A percentile compares a stretch with the other conserved stretches of the same genome.
Conservation (phyloP, 495 filamentous ascomycete genomes). For the Extremus antarcticus region DNA sequence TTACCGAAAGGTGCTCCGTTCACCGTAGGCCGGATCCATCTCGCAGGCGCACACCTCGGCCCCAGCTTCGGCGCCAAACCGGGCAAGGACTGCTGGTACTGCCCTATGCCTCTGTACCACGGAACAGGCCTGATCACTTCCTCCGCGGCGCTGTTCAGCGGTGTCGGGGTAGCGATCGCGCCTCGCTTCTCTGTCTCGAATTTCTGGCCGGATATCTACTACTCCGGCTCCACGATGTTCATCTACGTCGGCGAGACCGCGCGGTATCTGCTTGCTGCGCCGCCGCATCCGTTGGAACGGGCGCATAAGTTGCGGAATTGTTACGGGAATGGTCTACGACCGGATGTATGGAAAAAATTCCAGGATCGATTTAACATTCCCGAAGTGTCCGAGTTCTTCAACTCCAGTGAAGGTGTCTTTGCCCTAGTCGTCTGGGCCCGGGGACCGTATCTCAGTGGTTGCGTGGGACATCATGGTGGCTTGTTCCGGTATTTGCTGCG, state of each 20-base stretch:
- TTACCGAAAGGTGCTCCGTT: slow-evolving; percentile 30
- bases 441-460: slow-evolving; percentile 41
- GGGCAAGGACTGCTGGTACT: slow-evolving; percentile 53
- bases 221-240: slow-evolving; percentile 56
- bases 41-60: background rate
- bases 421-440: slow-evolving; percentile 45
- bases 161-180: slow-evolving; percentile 54
- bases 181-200: slow-evolving; percentile 56
- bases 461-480: slow-evolving; percentile 65
- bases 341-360: slow-evolving; percentile 32
- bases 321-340: slow-evolving; percentile 37
- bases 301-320: slow-evolving; percentile 55
- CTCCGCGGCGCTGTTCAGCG: slow-evolving; percentile 66
- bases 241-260: slow-evolving; percentile 78
- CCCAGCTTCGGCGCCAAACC: slow-evolving; percentile 1
- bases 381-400: slow-evolving; percentile 31
- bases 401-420: slow-evolving; percentile 39
- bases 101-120: slow-evolving; percentile 75
- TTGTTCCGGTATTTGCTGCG: slow-evolving; percentile 43
- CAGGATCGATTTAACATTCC: slow-evolving; percentile 29
- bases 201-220: slow-evolving; percentile 68
- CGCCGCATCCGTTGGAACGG: slow-evolving; percentile 51
- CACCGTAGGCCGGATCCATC: background rate
- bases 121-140: slow-evolving; percentile 46
- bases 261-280: slow-evolving; percentile 61